Base-by-base conservation (phyloP, 116 monocot species). In the Cymodocea nodosa region DNA sequence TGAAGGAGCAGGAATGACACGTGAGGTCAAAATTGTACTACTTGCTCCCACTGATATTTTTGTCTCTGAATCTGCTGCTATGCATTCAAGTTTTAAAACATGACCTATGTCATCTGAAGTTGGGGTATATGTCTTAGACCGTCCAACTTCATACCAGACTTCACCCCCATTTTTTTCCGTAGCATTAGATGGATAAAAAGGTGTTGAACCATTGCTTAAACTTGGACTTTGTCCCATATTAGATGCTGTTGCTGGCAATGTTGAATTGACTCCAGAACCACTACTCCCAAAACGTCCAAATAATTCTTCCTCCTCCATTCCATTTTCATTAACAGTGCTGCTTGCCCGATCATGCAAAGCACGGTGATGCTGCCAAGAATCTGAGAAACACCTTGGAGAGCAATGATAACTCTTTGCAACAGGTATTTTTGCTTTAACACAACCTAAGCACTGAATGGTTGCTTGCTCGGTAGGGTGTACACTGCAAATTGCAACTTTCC, bases 1-100 rank as follows among this genome's bases (percentile, higher is more conserved):
- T 59, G 81, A 77, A 19, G 99, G 99, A 20, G 99, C 99, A 36
- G 89, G 92, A 79, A 92, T 99, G 8, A 92, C 99, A 73, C 86
- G 81, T 58, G 92, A 84, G 4, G 89, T 99, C 72, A 87, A 65
- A 30, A 89, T 59, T 22, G 79, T 74, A 74, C 67, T 78, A 60
- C 73, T 24, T 69, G 52, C 60, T 70, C 99, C 92, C 50, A 99
- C 65, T 65, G 86, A 77, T 63, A 68, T 71, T 68, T 55, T 77
- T 61, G 84, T 87, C 35, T 89, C 84, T 64, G 64, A 82, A 69
- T 89, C 79, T 55, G 89, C 54, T 22, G 76, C 82, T 57, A 84
- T 65, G 69, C 99, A 99, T 76, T 99, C 99, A 68, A 99, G 84
- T 73, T 85, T 99, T 37, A 99, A 63, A 12, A 85, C 78, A 77